phyloP scores from a whole-genome alignment of 805 yeast species.

The Debaryomyces prosopidis region DNA sequence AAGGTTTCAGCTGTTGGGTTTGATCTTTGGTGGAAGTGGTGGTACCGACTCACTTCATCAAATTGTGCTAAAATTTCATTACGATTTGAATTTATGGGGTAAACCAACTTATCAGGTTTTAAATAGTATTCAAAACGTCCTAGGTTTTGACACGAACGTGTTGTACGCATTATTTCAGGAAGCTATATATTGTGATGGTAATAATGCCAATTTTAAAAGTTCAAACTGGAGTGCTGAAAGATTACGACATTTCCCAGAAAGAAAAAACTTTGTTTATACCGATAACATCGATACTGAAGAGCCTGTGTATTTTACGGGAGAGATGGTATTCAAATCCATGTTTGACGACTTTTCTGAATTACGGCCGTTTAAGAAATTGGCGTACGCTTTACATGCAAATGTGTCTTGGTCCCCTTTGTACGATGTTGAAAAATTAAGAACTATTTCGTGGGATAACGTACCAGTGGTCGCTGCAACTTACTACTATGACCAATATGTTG shows the following conservation, averaged over 20 bases:
- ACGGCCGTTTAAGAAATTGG: slow-evolving; percentile 38
- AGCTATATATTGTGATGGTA: slow-evolving; percentile 55
- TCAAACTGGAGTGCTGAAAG: slow-evolving; percentile 54
- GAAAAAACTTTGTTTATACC: slow-evolving; percentile 24
- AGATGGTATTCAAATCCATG: slow-evolving; percentile 56
- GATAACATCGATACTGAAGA: slow-evolving; percentile 8
- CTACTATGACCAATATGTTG: slow-evolving; percentile 53
- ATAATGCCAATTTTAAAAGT: slow-evolving; percentile 5
- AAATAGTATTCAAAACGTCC: slow-evolving; percentile 26
- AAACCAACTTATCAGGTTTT: slow-evolving; percentile 40
- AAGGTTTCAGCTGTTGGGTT: slow-evolving; percentile 55
- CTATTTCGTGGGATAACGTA: slow-evolving; percentile 30
- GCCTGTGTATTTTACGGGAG: slow-evolving; percentile 51
- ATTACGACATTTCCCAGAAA: slow-evolving; percentile 24
- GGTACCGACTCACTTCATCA: slow-evolving; percentile 51
- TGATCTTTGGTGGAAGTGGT: slow-evolving; percentile 50
- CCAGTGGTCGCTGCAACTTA: slow-evolving; percentile 56
- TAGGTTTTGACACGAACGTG: slow-evolving; percentile 53
- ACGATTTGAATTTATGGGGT: slow-evolving; percentile 37
- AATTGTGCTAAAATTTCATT: slow-evolving; percentile 39
- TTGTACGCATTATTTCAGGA: slow-evolving; percentile 59
- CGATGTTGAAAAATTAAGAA: slow-evolving; percentile 26
- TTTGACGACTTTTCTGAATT: slow-evolving; percentile 49
- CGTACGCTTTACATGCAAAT: slow-evolving; percentile 34
- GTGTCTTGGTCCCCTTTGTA: slow-evolving; percentile 39